A percentile compares a stretch with the other conserved stretches of the same genome.
phyloP scores from a whole-genome alignment of 1,139 yeast genomes.

The Hemisphaericaspora lyxosophila region DNA sequence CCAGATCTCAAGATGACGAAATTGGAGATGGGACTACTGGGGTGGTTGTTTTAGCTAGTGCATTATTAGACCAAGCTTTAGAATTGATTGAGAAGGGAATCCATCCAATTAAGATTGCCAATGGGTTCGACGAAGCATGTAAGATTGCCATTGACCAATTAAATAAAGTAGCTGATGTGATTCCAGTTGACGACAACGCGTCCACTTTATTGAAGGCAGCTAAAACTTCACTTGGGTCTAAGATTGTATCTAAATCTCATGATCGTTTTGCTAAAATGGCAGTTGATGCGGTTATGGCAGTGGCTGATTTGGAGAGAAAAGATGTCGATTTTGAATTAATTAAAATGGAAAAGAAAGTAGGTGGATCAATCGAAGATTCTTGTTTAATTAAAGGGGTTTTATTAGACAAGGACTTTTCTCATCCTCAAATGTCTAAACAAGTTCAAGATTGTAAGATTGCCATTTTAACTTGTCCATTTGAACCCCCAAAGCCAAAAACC shows the following conservation, averaged over 20 bases:
- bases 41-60: conserved; percentile 94
- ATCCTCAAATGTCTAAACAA: conserved; percentile 93
- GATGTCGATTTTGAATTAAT: conserved; percentile 97
- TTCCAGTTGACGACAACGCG: conserved; percentile 50
- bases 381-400: conserved; percentile 85
- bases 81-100: conserved; percentile 95
- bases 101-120: conserved; percentile 95
- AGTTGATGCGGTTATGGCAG: conserved; percentile 91
- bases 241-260: conserved; percentile 91
- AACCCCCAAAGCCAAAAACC: conserved; percentile 99
- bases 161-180: conserved; percentile 69
- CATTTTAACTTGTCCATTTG: conserved; percentile 95
- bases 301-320: conserved; percentile 86
- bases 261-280: conserved; percentile 96
- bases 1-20: conserved; percentile 96
- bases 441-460: conserved; percentile 86
- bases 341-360: conserved; percentile 93
- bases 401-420: conserved; percentile 94
- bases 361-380: conserved; percentile 89
- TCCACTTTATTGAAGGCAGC: conserved; percentile 77
- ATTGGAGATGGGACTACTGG: conserved; percentile 99
- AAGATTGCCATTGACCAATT: conserved; percentile 79
- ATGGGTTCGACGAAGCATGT: conserved; percentile 97
- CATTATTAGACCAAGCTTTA: conserved; percentile 88
- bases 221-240: conserved; percentile 90